These are phyloP conservation scores for Linnemannia zychae DNA, from an alignment of 192 early-diverging fungal species.

Conservation along the genomic window DNA sequence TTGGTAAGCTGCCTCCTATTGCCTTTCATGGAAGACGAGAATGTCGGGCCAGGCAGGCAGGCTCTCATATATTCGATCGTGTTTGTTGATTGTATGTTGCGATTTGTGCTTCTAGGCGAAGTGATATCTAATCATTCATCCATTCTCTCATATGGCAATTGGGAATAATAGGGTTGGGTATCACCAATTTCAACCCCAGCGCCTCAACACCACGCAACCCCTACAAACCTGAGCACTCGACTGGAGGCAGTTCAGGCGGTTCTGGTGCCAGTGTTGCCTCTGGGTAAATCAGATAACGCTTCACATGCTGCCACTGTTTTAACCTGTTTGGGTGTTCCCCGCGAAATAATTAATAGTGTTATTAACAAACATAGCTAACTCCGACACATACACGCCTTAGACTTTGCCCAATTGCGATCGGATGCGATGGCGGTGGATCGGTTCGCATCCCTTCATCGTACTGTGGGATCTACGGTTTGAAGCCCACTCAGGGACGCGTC, in stretches of 20 bases:
- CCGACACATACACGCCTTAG: slow-evolving; percentile 16
- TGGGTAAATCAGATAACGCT: slow-evolving; percentile 51
- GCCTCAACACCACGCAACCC: slow-evolving; percentile 76
- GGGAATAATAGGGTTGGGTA: slow-evolving; percentile 52
- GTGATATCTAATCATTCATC: background rate
- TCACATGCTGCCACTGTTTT: no score
- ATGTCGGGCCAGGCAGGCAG: background rate
- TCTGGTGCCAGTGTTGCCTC: slow-evolving; percentile 71
- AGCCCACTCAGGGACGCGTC: slow-evolving; percentile 78
- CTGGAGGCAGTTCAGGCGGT: slow-evolving; percentile 83
- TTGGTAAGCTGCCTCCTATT: slow-evolving; percentile 67
- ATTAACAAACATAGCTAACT: no score
- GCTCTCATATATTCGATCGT: background rate
- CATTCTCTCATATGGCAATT: background rate
- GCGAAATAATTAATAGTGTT: no score
- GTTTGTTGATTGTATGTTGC: background rate
- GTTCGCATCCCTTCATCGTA: slow-evolving; percentile 77
- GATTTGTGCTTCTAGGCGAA: background rate
- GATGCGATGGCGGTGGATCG: slow-evolving; percentile 79
- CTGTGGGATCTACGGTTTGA: slow-evolving; percentile 83
- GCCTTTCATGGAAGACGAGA: background rate
- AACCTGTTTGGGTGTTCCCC: background rate
- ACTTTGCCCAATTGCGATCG: slow-evolving; percentile 77
- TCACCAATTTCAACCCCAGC: slow-evolving; percentile 74
- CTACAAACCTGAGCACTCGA: slow-evolving; percentile 65